Evolutionary conservation across 2,329 filamentous ascomycete species (phyloP).

Genomic region (Pestalotiopsis sp.): DNA sequence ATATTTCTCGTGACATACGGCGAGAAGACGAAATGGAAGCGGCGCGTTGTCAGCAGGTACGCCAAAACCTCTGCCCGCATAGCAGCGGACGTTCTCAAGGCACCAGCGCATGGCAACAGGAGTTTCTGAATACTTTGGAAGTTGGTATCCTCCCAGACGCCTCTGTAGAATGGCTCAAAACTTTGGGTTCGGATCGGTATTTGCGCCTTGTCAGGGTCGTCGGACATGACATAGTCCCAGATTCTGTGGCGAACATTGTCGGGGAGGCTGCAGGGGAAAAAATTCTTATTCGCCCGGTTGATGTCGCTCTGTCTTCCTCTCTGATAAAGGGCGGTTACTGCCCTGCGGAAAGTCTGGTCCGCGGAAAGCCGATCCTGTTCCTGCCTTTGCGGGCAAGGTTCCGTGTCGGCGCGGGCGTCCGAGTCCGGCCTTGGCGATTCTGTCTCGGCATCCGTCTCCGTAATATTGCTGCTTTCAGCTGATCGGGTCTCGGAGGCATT

Average conservation of each 20-base stretch:
- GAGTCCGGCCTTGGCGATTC: background rate
- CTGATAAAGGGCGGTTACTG: background rate
- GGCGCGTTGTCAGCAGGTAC: slow-evolving; percentile 7
- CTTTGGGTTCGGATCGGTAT: slow-evolving; percentile 5
- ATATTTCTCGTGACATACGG: background rate
- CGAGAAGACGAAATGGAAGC: slow-evolving; percentile 14
- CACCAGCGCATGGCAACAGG: background rate
- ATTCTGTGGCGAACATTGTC: slow-evolving; percentile 5
- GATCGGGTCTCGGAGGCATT: background rate
- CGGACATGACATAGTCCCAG: slow-evolving; percentile 6
- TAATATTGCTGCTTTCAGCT: background rate
- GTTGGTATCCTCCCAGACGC: slow-evolving; percentile 1
- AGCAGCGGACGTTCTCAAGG: background rate
- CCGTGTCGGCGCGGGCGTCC: background rate
- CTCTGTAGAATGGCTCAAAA: slow-evolving; percentile 8
- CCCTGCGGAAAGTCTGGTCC: background rate
- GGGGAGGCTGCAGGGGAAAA: background rate
- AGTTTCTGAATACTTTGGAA: slow-evolving; percentile 5
- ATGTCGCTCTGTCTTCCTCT: background rate
- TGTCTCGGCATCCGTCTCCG: background rate
- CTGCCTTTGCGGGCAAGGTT: background rate
- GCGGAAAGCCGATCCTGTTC: background rate
- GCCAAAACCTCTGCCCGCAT: slow-evolving; percentile 10
- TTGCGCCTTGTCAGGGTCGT: background rate
- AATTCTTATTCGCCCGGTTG: background rate